These are phyloP conservation scores for Myochromella boudieri DNA, from an alignment of 768 basidiomycete species.

Conservation along the genomic window DNA sequence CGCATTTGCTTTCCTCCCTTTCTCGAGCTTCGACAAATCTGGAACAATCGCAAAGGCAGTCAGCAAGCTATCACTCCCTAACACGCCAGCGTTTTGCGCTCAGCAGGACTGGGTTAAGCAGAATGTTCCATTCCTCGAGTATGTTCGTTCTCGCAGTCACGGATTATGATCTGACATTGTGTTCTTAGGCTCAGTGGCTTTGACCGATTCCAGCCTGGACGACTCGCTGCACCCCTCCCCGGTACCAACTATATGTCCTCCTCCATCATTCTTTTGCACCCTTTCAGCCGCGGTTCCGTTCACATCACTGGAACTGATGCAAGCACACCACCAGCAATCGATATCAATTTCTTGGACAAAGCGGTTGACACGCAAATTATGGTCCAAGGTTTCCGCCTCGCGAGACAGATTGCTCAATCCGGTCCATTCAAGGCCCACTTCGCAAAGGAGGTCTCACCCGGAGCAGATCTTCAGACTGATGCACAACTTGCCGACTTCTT, in stretches of 20 bases:
- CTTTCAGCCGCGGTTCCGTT: slow-evolving; percentile 40
- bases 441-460: not conserved
- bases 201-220: too few relatives aligned
- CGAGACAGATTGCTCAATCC: slow-evolving; percentile 10
- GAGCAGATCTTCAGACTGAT: not conserved
- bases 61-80: too few relatives aligned
- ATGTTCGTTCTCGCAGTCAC: too few relatives aligned
- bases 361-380: slow-evolving; percentile 22
- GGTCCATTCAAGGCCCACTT: not conserved
- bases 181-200: too few relatives aligned
- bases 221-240: slow-evolving; percentile 1
- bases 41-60: too few relatives aligned
- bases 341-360: slow-evolving; percentile 17
- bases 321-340: slow-evolving; percentile 13
- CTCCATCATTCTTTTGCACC: slow-evolving; percentile 28
- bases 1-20: too few relatives aligned
- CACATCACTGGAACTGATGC: slow-evolving; percentile 23
- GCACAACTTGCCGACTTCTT: slow-evolving; percentile 2
- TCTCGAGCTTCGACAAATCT: too few relatives aligned
- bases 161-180: too few relatives aligned
- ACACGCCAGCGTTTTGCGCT: too few relatives aligned
- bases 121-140: too few relatives aligned
- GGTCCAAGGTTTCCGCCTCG: slow-evolving; percentile 17
- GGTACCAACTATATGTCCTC: slow-evolving; percentile 20
- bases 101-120: too few relatives aligned